Conservation (phyloP, 176 grass and related monocot species). For the Aegilops speltoides region DNA sequence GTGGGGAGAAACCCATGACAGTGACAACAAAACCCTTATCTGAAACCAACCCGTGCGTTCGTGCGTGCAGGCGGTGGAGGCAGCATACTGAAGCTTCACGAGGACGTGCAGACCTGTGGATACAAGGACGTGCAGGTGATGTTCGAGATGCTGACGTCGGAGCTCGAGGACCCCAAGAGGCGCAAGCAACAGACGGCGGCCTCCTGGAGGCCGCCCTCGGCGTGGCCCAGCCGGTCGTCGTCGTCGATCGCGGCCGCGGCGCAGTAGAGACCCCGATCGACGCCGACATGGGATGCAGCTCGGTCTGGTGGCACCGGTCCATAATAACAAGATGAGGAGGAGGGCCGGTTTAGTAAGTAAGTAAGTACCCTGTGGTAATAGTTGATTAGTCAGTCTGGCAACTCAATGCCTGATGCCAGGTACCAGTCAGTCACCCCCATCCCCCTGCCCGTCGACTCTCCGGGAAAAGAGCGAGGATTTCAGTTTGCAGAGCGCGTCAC, state of each 20-base stretch:
- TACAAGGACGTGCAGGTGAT: conserved; percentile 95
- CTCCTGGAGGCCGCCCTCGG: conserved; percentile 20
- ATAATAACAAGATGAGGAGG: conserved; percentile 34
- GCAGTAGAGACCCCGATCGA: conserved; percentile 22
- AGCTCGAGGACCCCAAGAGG: conserved; percentile 43
- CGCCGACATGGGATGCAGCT: not conserved
- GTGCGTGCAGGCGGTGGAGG: conserved; percentile 54
- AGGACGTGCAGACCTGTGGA: conserved; percentile 84
- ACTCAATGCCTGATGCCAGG: not conserved
- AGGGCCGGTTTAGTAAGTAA: conserved; percentile 22
- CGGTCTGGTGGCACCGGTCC: not conserved
- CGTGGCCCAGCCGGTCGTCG: conserved; percentile 32
- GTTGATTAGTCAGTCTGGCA: not conserved
- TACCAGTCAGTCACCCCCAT: not conserved
- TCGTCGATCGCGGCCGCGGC: conserved; percentile 43
- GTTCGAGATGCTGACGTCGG: conserved; percentile 84
- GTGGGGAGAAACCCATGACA: conserved; percentile 7
- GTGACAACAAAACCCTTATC: conserved; percentile 38
- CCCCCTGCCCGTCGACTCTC: conserved; percentile 51
- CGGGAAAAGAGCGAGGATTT: conserved; percentile 9
- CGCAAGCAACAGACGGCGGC: conserved; percentile 13
- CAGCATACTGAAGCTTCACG: conserved; percentile 77
- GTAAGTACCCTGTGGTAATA: not conserved
- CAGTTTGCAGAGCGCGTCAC: conserved; percentile 5
- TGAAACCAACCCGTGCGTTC: not conserved